phyloP scores from a whole-genome alignment of 495 filamentous ascomycete genomes.

The Aspergillus nanangensis region DNA sequence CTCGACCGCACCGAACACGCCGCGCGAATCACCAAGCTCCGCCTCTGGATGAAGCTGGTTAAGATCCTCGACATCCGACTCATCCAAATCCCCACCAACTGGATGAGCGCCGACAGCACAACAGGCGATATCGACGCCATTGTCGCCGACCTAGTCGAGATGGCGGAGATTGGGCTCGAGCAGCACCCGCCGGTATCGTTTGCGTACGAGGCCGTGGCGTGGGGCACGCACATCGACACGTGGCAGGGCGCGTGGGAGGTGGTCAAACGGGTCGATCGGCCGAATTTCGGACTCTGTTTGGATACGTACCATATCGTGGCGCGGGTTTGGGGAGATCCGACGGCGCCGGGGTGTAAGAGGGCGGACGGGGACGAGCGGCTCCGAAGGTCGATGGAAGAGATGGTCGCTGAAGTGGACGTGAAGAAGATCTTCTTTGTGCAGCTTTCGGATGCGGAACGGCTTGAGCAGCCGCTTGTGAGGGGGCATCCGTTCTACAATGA shows the following conservation, averaged over 20 bases:
- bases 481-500: slow-evolving; percentile 54
- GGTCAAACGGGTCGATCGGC: slow-evolving; percentile 49
- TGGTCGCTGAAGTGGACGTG: slow-evolving; percentile 48
- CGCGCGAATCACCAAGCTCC: slow-evolving; percentile 42
- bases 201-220: slow-evolving; percentile 62
- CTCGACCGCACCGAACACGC: slow-evolving; percentile 49
- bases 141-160: slow-evolving; percentile 49
- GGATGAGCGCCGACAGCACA: slow-evolving; percentile 44
- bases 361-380: slow-evolving; percentile 25
- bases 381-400: not conserved
- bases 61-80: slow-evolving; percentile 50
- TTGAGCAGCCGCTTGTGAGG: slow-evolving; percentile 42
- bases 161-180: slow-evolving; percentile 51
- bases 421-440: slow-evolving; percentile 64
- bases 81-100: slow-evolving; percentile 59
- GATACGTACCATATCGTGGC: slow-evolving; percentile 69
- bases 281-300: slow-evolving; percentile 63
- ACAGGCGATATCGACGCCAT: slow-evolving; percentile 47
- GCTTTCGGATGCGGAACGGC: slow-evolving; percentile 60
- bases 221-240: slow-evolving; percentile 57
- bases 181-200: slow-evolving; percentile 51
- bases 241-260: slow-evolving; percentile 66
- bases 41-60: slow-evolving; percentile 59
- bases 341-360: slow-evolving; percentile 37
- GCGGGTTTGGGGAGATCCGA: slow-evolving; percentile 57